Conservation (phyloP, 805 yeast species). For the Maudiozyma barnettii region DNA sequence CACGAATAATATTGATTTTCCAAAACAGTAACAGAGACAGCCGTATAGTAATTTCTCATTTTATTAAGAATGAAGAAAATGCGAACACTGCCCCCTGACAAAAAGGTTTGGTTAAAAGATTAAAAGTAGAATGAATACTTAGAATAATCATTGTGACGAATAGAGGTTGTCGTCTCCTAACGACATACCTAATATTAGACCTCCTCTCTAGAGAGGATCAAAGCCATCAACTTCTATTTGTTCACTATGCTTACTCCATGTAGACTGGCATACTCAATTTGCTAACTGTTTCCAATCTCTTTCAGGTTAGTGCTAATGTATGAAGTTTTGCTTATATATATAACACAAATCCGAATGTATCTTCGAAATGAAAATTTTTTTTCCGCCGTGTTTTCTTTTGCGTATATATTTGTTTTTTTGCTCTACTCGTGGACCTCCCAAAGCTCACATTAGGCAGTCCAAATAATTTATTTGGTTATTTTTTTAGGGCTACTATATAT, state of each 20-base stretch:
- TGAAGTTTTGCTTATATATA: too few relatives aligned
- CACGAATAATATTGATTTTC: slow-evolving; percentile 2
- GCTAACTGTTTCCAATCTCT: too few relatives aligned
- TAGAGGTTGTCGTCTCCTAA: background rate
- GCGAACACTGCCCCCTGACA: slow-evolving; percentile 1
- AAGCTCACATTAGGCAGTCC: too few relatives aligned
- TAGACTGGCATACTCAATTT: too few relatives aligned
- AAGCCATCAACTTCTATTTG: too few relatives aligned
- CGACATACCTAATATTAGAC: background rate
- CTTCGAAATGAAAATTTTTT: background rate
- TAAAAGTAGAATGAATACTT: background rate
- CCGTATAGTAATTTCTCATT: background rate
- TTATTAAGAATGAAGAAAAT: background rate
- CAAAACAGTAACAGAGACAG: slow-evolving; percentile 2
- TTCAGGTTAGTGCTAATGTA: too few relatives aligned
- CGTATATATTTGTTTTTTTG: background rate
- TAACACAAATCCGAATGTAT: too few relatives aligned
- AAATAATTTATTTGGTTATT: too few relatives aligned
- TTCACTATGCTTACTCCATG: too few relatives aligned
- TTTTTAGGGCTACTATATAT: too few relatives aligned
- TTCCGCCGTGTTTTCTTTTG: background rate
- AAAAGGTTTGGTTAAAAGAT: slow-evolving; percentile 1
- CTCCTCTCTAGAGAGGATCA: too few relatives aligned
- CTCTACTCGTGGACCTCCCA: too few relatives aligned
- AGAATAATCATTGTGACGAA: background rate